Percentiles rank a stretch among this genome's conserved stretches.
These are phyloP conservation scores for Schrenkiella parvula DNA, from an alignment of 345 rosid species.

Conservation along the genomic window DNA sequence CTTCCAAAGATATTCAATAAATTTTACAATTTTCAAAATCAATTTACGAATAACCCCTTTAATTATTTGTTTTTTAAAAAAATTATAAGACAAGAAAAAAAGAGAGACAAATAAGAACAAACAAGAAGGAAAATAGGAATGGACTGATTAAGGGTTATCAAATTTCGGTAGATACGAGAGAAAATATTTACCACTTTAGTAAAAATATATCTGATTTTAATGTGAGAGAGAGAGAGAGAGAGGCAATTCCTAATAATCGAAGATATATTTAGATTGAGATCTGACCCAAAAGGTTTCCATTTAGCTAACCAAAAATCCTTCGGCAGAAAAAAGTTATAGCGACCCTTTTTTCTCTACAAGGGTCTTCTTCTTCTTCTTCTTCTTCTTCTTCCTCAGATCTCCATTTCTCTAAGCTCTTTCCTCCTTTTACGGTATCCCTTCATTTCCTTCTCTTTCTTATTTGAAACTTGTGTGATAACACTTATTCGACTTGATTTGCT, in stretches of 20 bases:
- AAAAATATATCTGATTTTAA: slow-evolving; percentile 11
- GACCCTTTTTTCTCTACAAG: slow-evolving; percentile 19
- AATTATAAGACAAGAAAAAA: no score
- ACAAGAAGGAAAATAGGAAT: background rate
- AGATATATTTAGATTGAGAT: slow-evolving; percentile 33
- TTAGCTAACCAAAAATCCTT: slow-evolving; percentile 1
- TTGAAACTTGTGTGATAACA: background rate
- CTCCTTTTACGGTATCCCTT: slow-evolving; percentile 24
- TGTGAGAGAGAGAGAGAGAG: slow-evolving; percentile 1
- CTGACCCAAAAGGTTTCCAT: slow-evolving; percentile 14
- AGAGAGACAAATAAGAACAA: slow-evolving; percentile 3
- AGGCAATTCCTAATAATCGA: background rate
- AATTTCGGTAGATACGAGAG: background rate
- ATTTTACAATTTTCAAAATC: background rate
- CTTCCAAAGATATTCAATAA: background rate
- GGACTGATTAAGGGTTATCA: background rate
- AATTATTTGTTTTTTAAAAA: background rate
- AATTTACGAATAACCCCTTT: no score
- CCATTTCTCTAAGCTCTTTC: slow-evolving; percentile 10
- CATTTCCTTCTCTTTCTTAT: background rate
- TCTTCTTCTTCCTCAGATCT: slow-evolving; percentile 27
- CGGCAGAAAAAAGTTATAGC: background rate
- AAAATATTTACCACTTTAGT: slow-evolving; percentile 1
- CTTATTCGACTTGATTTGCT: background rate
- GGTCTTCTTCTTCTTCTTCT: slow-evolving; percentile 21